Evolutionary conservation across 2,329 filamentous ascomycete species (phyloP), one percentile per base, ranked within the genome.

Genomic region (Acephala macrosclerotiorum): DNA sequence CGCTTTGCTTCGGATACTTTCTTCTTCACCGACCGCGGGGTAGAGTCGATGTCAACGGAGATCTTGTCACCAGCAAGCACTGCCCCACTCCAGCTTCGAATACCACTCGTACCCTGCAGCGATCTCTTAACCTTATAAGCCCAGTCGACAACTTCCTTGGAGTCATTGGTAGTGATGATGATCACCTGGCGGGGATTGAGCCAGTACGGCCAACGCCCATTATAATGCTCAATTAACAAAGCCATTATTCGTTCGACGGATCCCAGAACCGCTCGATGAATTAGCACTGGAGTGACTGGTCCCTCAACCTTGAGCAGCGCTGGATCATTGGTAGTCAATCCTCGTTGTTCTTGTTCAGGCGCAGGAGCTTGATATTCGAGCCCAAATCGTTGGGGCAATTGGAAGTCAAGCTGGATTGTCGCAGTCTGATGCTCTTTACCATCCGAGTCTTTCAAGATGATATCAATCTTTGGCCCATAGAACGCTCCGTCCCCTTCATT

Each of bases 381-480:
- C 55, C 87, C 87, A 75, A 97, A 97, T 14, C 93, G 87, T 75
- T 92, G 91, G 0, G 93, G 93, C 1, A 97, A 83, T 78, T 97
- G 94, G 77, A 97, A 96, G 77, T 97, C 93, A 33, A 97, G 86
- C 80, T 97, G 93, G 59, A 97, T 90, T 0, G 93, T 96, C 2
- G 93, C 94, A 2, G 94, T 92, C 76, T 97, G 93, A 75, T 96
- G 93, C 73, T 94, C 91, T 75, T 95, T 96, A 8, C 92, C 92
- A 73, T 92, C 87, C 0, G 90, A 89, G 75, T 96, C 93, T 67
- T 86, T 87, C 55, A 97, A 79, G 45, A 96, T 88, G 53, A 97
- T 91, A 75, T 97, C 93, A 70, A 97, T 97, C 80, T 97, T 97
- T 36, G 94, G 93, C 0, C 94, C 93, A 74, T 97, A 97, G 75